These are phyloP conservation scores for Leccinellum albellum DNA, from an alignment of 768 basidiomycete species.

Conservation along the genomic window DNA sequence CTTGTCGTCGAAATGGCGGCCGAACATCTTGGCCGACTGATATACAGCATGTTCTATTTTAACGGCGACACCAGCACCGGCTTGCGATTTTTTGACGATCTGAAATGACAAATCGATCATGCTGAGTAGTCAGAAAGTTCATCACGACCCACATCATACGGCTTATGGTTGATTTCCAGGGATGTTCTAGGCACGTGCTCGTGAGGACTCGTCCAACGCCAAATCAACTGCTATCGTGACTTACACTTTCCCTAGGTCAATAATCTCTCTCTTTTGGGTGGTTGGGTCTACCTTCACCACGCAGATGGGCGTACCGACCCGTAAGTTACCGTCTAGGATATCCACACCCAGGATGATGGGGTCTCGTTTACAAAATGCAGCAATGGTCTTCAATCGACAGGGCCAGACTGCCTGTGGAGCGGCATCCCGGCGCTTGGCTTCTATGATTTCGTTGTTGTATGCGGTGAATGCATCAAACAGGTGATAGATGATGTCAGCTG, in stretches of 20 bases:
- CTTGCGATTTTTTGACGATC: slow-evolving; percentile 90
- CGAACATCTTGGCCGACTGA: slow-evolving; percentile 92
- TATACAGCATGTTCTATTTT: slow-evolving; percentile 98
- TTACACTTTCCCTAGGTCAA: slow-evolving; percentile 92
- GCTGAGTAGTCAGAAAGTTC: neutral
- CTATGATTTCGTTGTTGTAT: slow-evolving; percentile 87
- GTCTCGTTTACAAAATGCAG: slow-evolving; percentile 94
- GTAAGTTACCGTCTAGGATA: slow-evolving; percentile 87
- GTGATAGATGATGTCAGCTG: slow-evolving; percentile 99
- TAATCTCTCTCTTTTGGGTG: slow-evolving; percentile 86
- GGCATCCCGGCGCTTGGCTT: slow-evolving; percentile 88
- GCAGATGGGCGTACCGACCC: slow-evolving; percentile 91
- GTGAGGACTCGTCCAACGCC: slow-evolving; percentile 2
- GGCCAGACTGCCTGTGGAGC: slow-evolving; percentile 97
- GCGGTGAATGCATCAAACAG: slow-evolving; percentile 94
- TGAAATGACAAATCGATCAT: slow-evolving; percentile 27
- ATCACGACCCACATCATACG: slow-evolving; percentile 56
- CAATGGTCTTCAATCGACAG: slow-evolving; percentile 86
- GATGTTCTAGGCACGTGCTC: slow-evolving; percentile 60
- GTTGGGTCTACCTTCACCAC: slow-evolving; percentile 89
- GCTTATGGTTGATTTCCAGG: slow-evolving; percentile 95
- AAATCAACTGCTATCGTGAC: slow-evolving; percentile 23
- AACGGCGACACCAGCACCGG: slow-evolving; percentile 95
- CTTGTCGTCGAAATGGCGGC: slow-evolving; percentile 93
- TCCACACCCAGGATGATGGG: slow-evolving; percentile 97